A percentile compares a stretch with the other conserved stretches of the same genome.
These are phyloP conservation scores for Medicago arabica DNA, from an alignment of 306 rosid species.

Conservation along the genomic window DNA sequence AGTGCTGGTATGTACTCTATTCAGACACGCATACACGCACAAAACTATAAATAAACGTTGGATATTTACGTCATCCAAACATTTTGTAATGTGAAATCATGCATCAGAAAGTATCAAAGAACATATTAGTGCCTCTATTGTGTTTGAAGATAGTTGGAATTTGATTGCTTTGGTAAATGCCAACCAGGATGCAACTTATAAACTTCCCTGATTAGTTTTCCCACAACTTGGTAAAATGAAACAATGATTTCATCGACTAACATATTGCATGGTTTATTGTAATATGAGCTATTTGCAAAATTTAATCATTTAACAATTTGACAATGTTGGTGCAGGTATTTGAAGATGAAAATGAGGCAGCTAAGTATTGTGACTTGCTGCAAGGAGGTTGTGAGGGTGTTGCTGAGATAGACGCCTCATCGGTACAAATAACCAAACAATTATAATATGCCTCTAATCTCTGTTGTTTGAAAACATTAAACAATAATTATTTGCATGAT, in stretches of 20 bases:
- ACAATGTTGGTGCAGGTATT: slow-evolving; percentile 63
- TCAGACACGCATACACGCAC: neutral
- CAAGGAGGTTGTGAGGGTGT: slow-evolving; percentile 99
- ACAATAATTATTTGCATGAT: slow-evolving; percentile 21
- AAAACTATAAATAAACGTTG: neutral
- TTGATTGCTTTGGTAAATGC: slow-evolving; percentile 9
- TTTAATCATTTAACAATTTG: slow-evolving; percentile 22
- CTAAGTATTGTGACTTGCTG: slow-evolving; percentile 83
- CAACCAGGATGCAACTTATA: neutral
- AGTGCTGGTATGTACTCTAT: slow-evolving; percentile 70
- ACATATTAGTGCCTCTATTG: neutral
- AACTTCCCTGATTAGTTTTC: slow-evolving; percentile 14
- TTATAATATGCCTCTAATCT: slow-evolving; percentile 16
- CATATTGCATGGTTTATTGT: slow-evolving; percentile 12
- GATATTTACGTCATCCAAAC: neutral
- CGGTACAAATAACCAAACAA: slow-evolving; percentile 56
- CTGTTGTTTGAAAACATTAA: slow-evolving; percentile 14
- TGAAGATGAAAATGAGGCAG: slow-evolving; percentile 96
- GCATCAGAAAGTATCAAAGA: neutral
- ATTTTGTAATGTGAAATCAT: slow-evolving; percentile 21
- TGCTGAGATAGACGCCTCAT: slow-evolving; percentile 97
- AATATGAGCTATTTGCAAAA: neutral
- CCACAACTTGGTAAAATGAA: neutral
- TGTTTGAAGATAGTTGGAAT: slow-evolving; percentile 1
- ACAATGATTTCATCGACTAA: slow-evolving; percentile 21